phyloP scores from a whole-genome alignment of 2,329 filamentous ascomycete species.

The Fusarium incarnatum region DNA sequence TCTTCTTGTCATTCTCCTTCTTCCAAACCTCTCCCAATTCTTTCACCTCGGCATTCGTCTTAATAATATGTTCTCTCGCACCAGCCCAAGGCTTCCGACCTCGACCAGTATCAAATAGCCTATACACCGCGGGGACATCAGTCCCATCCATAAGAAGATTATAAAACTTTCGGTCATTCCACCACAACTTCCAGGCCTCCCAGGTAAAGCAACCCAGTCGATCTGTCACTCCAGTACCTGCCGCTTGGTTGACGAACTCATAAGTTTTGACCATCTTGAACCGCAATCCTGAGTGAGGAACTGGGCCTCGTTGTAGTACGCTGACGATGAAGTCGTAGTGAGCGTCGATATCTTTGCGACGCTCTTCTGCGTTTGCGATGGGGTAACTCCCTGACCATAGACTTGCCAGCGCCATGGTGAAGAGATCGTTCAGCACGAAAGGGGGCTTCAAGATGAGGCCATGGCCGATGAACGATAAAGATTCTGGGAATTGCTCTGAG shows the following conservation, averaged over 20 bases:
- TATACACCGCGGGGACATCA: slow-evolving; percentile 54
- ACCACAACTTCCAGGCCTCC: slow-evolving; percentile 59
- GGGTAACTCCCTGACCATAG: slow-evolving; percentile 46
- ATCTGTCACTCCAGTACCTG: slow-evolving; percentile 57
- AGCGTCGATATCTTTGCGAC: slow-evolving; percentile 45
- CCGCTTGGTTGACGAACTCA: slow-evolving; percentile 55
- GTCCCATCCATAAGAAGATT: slow-evolving; percentile 54
- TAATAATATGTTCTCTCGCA: slow-evolving; percentile 50
- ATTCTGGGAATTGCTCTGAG: slow-evolving; percentile 50
- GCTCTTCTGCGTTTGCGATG: slow-evolving; percentile 38
- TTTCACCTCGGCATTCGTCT: slow-evolving; percentile 42
- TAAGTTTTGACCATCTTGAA: slow-evolving; percentile 40
- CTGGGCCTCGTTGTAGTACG: slow-evolving; percentile 41
- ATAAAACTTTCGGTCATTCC: slow-evolving; percentile 55
- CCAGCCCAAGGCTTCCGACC: slow-evolving; percentile 56
- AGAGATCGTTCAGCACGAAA: slow-evolving; percentile 47
- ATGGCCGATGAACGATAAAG: slow-evolving; percentile 48
- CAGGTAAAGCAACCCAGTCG: slow-evolving; percentile 53
- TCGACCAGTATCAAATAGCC: slow-evolving; percentile 55
- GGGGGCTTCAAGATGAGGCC: slow-evolving; percentile 43
- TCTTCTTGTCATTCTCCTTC: slow-evolving; percentile 42
- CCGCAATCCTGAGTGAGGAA: slow-evolving; percentile 45
- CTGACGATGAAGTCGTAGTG: slow-evolving; percentile 44
- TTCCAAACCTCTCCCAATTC: slow-evolving; percentile 39
- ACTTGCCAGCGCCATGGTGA: slow-evolving; percentile 48